Base-by-base conservation (phyloP, 2,329 filamentous ascomycete genomes). In the Nigrospora osmanthi region DNA sequence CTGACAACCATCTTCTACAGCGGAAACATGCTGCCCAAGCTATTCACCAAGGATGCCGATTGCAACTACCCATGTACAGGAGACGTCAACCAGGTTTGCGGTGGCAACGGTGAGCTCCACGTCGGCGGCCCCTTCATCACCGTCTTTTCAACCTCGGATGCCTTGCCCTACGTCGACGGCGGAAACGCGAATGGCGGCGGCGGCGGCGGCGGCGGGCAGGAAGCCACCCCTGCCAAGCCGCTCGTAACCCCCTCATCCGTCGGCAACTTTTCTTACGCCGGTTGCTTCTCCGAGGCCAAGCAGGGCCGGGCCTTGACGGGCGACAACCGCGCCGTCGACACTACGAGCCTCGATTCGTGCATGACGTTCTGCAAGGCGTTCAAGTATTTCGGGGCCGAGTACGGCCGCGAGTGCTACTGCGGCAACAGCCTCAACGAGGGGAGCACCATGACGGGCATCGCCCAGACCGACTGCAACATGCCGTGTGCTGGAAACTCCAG, bases 51-150 rank as follows among this genome's bases (percentile, higher is more conserved):
- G 15, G 68, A 73, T 4, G 53, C 42, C 5, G 65, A 76, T 49
- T 80, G 77, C 60, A 73, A 74, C 58, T 78, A 66, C 46, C 56
- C 66, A 34, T 81, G 77, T 48, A 52, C 61, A 0, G 76, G 75
- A 1, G 67, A 72, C 37, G 46, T 70, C 28, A 68, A 70, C 47
- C 64, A 78, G 52, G 65, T 71, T 14, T 81, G 77, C 38, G 76
- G 77, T 40, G 76, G 76, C 3, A 70, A 76, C 40, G 73, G 68
- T 11, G 53, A 61, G 12, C 53, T 61, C 9, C 50, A 58, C 2
- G 55, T 52, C 10, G 61, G 61, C 9, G 63, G 65, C 31, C 47
- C 65, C 7, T 73, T 67, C 57, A 66, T 80, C 44, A 78, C 69
- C 36, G 51, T 78, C 1, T 78, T 75, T 43, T 69, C 67, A 15